These are phyloP conservation scores for Ceratobasidium sp. DNA, from an alignment of 1,284 basidiomycete species.

Conservation along the genomic window DNA sequence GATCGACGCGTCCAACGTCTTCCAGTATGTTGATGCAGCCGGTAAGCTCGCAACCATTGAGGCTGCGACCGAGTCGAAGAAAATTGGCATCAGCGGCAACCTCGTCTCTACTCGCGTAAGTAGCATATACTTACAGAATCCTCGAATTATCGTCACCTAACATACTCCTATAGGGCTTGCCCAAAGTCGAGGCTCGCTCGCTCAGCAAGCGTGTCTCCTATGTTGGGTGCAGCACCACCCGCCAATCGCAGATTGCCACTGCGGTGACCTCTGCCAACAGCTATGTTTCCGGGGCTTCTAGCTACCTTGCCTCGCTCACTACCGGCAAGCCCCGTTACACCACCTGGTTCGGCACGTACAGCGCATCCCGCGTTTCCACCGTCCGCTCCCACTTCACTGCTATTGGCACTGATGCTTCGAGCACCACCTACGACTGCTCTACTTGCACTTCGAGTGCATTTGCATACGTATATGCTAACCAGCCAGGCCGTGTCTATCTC, in stretches of 20 bases:
- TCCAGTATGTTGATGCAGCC: slow-evolving; percentile 31
- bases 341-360: slow-evolving; percentile 39
- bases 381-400: slow-evolving; percentile 30
- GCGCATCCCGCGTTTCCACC: neutral
- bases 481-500: slow-evolving; percentile 33
- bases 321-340: slow-evolving; percentile 28
- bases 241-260: slow-evolving; percentile 18
- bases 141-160: neutral
- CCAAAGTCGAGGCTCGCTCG: slow-evolving; percentile 28
- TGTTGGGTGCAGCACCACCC: slow-evolving; percentile 18
- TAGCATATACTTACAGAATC: neutral
- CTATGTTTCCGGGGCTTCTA: slow-evolving; percentile 19
- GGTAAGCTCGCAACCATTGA: slow-evolving; percentile 29
- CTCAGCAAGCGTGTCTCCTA: slow-evolving; percentile 33
- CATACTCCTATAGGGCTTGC: neutral
- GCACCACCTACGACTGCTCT: slow-evolving; percentile 37
- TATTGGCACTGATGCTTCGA: slow-evolving; percentile 29
- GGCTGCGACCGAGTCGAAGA: slow-evolving; percentile 28
- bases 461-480: slow-evolving; percentile 37
- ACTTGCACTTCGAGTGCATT: slow-evolving; percentile 31
- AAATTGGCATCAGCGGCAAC: slow-evolving; percentile 15
- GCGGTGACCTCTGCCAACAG: slow-evolving; percentile 28
- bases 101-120: slow-evolving; percentile 32
- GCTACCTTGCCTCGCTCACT: slow-evolving; percentile 19
- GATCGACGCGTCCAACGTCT: slow-evolving; percentile 32